These are phyloP conservation scores for Taiozyma sp. DNA, from an alignment of 1,139 yeast genomes.

Conservation along the genomic window DNA sequence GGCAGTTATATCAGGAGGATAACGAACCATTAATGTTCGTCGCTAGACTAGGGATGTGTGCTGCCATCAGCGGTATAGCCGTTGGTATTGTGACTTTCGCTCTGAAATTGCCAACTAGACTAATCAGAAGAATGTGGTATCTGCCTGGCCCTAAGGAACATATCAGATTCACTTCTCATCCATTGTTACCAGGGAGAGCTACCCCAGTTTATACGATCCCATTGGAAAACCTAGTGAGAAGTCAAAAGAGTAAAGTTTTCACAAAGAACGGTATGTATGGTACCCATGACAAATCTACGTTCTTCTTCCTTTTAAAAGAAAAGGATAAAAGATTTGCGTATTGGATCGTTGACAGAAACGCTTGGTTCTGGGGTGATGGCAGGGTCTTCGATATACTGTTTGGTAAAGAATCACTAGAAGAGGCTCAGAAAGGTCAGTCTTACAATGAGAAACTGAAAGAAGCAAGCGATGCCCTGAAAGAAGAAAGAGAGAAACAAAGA, in stretches of 20 bases:
- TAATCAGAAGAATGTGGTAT: constrained; percentile 73
- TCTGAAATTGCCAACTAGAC: constrained; percentile 56
- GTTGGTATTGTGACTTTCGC: constrained; percentile 41
- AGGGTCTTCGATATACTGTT: constrained; percentile 75
- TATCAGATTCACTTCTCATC: constrained; percentile 67
- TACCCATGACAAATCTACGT: constrained; percentile 68
- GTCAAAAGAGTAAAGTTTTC: constrained; percentile 66
- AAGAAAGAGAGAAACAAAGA: constrained; percentile 14
- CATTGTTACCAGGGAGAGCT: constrained; percentile 69
- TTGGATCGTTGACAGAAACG: constrained; percentile 80
- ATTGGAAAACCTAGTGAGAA: constrained; percentile 47
- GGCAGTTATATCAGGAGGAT: constrained; percentile 56
- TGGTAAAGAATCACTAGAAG: constrained; percentile 72
- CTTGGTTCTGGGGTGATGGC: constrained; percentile 92
- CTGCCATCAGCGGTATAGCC: constrained; percentile 36
- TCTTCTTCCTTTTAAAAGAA: constrained; percentile 70
- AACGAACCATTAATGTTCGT: constrained; percentile 34
- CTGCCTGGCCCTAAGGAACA: constrained; percentile 53
- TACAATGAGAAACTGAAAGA: constrained; percentile 43
- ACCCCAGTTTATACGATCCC: constrained; percentile 75
- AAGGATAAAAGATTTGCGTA: constrained; percentile 42
- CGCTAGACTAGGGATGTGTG: constrained; percentile 36
- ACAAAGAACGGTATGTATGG: constrained; percentile 88
- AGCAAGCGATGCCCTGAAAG: constrained; percentile 15
- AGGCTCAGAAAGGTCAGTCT: constrained; percentile 72